Evolutionary conservation across 1,284 basidiomycete species (phyloP).

Genomic region (Heterobasidion occidentale): DNA sequence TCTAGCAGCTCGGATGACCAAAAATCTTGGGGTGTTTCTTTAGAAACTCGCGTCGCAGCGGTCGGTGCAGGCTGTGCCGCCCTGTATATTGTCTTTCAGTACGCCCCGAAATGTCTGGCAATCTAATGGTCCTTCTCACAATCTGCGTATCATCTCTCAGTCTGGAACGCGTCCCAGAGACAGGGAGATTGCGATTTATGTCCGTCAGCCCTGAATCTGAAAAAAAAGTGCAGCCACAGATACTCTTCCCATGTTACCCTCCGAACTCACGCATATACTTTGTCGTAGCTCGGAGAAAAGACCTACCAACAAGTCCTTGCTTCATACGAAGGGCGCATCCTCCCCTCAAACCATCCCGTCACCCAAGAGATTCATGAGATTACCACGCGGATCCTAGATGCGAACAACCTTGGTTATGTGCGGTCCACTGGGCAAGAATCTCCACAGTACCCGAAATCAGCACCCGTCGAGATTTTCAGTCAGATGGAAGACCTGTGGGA

Average conservation of each 20-base stretch:
- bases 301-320: constrained; percentile 43
- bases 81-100: constrained; percentile 56
- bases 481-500: constrained; percentile 12
- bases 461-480: not conserved
- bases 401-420: constrained; percentile 63
- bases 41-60: not conserved
- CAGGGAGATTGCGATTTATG: constrained; percentile 83
- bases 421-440: constrained; percentile 21
- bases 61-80: constrained; percentile 10
- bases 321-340: constrained; percentile 49
- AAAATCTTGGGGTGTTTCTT: not conserved
- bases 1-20: not conserved
- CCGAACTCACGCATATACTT: not conserved
- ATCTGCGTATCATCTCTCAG: constrained; percentile 27
- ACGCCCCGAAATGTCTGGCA: constrained; percentile 19
- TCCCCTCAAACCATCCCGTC: constrained; percentile 65
- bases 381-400: constrained; percentile 64
- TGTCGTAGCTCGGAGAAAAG: constrained; percentile 37
- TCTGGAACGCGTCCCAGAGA: constrained; percentile 75
- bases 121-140: constrained; percentile 1
- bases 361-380: constrained; percentile 64
- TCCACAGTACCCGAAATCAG: not conserved
- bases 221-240: constrained; percentile 28
- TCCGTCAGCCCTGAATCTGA: constrained; percentile 59
- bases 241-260: not conserved